Conservation (phyloP, 2,329 filamentous ascomycete genomes). For the Moelleriella libera region DNA sequence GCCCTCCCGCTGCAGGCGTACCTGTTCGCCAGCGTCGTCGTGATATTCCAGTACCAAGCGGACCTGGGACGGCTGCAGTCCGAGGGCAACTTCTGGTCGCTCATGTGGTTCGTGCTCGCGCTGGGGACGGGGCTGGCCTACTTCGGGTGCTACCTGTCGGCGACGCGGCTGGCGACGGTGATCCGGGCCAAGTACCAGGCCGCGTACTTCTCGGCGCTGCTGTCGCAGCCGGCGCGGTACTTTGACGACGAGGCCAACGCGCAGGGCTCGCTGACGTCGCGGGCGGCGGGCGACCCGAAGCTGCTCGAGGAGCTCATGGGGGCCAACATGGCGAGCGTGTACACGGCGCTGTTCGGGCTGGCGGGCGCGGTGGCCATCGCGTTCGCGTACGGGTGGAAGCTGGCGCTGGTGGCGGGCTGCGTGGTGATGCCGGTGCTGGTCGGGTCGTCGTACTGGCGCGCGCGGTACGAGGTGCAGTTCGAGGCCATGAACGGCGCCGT, state of each 20-base stretch:
- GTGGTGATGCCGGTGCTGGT: conserved; percentile 40
- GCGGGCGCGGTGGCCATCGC: conserved; percentile 50
- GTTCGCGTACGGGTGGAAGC: conserved; percentile 64
- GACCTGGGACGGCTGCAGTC: conserved; percentile 17
- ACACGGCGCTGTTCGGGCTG: conserved; percentile 50
- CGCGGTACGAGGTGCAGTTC: conserved; percentile 50
- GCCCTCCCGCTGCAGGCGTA: conserved; percentile 37
- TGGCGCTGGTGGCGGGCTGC: conserved; percentile 52
- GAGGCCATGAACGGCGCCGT: conserved; percentile 54
- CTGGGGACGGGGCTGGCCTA: conserved; percentile 37
- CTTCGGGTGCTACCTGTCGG: conserved; percentile 21
- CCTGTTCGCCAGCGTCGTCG: conserved; percentile 39
- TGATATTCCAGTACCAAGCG: conserved; percentile 27
- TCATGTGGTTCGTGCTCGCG: conserved; percentile 51
- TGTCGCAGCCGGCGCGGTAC: conserved; percentile 43
- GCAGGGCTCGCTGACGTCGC: conserved; percentile 43
- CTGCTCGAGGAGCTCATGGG: conserved; percentile 49
- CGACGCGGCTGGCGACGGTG: conserved; percentile 31
- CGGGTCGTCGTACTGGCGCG: conserved; percentile 32
- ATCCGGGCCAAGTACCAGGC: conserved; percentile 41
- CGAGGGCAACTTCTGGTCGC: conserved; percentile 44
- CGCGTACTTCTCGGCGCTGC: conserved; percentile 46
- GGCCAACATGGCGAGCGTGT: conserved; percentile 47
- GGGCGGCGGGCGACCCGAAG: conserved; percentile 40
- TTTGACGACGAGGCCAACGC: conserved; percentile 48